A percentile compares a stretch with the other conserved stretches of the same genome.
Conservation (phyloP, 202 grass and related monocot genomes). For the Alloteropsis angusta region DNA sequence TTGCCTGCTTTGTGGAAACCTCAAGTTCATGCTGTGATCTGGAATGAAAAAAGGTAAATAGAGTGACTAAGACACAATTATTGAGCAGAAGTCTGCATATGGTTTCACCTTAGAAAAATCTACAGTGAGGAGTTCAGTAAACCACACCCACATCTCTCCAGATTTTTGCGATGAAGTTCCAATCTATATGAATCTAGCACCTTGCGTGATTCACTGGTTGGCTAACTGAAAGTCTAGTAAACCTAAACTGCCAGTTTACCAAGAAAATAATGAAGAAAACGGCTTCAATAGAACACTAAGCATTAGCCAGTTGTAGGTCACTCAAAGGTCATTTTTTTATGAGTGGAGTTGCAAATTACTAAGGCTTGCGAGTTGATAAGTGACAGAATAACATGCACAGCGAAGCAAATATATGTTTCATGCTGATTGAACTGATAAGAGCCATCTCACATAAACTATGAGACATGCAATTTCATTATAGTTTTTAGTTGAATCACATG, state of each 20-base stretch:
- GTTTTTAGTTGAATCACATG: background rate
- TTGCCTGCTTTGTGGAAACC: conserved; percentile 85
- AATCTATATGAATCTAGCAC: background rate
- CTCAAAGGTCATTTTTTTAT: background rate
- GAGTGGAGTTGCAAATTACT: background rate
- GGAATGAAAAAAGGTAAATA: conserved; percentile 24
- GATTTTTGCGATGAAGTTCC: background rate
- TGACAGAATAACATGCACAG: background rate
- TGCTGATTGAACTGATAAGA: background rate
- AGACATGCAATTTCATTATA: background rate
- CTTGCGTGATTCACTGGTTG: background rate
- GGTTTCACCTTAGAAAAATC: conserved; percentile 10
- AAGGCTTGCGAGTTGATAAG: background rate
- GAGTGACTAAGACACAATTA: background rate
- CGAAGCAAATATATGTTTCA: background rate
- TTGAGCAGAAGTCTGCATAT: background rate
- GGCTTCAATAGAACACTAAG: background rate
- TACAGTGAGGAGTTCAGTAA: background rate
- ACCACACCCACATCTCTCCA: background rate
- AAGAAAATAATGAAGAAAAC: background rate
- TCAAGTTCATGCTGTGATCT: conserved; percentile 90
- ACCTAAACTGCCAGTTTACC: background rate
- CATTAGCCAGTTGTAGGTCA: background rate
- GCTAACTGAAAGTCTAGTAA: background rate
- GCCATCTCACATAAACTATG: background rate